Conservation (phyloP, 148 eudicot species). For the Arctostaphylos glauca region DNA sequence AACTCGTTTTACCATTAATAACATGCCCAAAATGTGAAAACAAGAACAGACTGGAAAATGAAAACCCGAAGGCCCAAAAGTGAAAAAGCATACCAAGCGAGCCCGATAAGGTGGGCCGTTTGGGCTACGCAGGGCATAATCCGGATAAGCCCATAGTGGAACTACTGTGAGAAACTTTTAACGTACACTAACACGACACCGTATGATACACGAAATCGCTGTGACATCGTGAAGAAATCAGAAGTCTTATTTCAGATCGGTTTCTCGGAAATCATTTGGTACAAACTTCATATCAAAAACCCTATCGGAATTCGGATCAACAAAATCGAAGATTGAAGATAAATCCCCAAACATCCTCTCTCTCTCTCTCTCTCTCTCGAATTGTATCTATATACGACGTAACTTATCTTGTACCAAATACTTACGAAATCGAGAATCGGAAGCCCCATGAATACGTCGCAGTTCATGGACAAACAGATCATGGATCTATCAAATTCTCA, state of each 20-base stretch:
- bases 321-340: background rate
- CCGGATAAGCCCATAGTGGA: background rate
- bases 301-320: background rate
- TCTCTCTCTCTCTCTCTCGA: background rate
- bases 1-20: too few species aligned
- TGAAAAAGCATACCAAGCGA: too few species aligned
- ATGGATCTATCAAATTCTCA: conserved; percentile 91
- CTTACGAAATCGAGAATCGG: background rate
- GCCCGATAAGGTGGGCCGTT: background rate
- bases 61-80: too few species aligned
- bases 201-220: background rate
- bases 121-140: background rate
- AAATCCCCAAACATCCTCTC: background rate
- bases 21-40: too few species aligned
- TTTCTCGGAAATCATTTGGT: background rate
- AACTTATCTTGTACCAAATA: too few species aligned
- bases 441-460: conserved; percentile 71
- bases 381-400: background rate
- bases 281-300: background rate
- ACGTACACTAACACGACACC: background rate
- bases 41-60: too few species aligned
- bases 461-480: conserved; percentile 90
- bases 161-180: background rate
- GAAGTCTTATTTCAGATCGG: background rate
- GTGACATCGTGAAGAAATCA: background rate